Percentiles rank a stretch among this genome's conserved stretches.
Conservation (phyloP, 495 filamentous ascomycete species). For the Penicillium macrosclerotiorum region DNA sequence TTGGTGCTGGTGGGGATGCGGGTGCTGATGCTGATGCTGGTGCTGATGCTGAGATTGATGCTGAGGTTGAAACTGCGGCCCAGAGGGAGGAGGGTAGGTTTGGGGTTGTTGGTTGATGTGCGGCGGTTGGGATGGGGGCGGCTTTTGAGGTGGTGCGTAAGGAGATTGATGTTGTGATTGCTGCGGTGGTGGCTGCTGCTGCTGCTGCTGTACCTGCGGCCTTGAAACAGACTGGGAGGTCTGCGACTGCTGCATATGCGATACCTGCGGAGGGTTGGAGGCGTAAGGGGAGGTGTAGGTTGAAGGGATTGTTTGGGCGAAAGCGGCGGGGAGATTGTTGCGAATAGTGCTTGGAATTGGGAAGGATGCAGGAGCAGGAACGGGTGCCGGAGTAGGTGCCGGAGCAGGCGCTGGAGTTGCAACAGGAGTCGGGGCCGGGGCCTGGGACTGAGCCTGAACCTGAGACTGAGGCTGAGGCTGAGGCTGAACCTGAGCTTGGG, state of each 20-base stretch:
- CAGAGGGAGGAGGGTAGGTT: conserved; percentile 19
- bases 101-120: conserved; percentile 21
- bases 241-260: conserved; percentile 31
- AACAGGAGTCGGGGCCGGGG: conserved; percentile 18
- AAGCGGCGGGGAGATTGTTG: conserved; percentile 45
- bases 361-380: conserved; percentile 30
- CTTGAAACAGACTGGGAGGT: conserved; percentile 24
- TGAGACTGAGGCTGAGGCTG: conserved; percentile 15
- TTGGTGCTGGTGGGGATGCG: conserved; percentile 26
- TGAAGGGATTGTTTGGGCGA: conserved; percentile 38
- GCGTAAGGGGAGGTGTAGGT: conserved; percentile 46
- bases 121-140: conserved; percentile 16
- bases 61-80: conserved; percentile 15
- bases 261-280: conserved; percentile 34
- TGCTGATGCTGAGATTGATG: conserved; percentile 22
- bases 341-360: conserved; percentile 43
- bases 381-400: conserved; percentile 17
- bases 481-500: conserved; percentile 5
- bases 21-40: conserved; percentile 12
- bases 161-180: conserved; percentile 24
- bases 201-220: conserved; percentile 12
- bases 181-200: conserved; percentile 11
- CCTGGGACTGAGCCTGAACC: conserved; percentile 3
- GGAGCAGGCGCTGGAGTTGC: conserved; percentile 19
- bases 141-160: conserved; percentile 21